These are phyloP conservation scores for Pseudomonodictys pantanalensis DNA, from an alignment of 495 filamentous ascomycete genomes.

Conservation along the genomic window DNA sequence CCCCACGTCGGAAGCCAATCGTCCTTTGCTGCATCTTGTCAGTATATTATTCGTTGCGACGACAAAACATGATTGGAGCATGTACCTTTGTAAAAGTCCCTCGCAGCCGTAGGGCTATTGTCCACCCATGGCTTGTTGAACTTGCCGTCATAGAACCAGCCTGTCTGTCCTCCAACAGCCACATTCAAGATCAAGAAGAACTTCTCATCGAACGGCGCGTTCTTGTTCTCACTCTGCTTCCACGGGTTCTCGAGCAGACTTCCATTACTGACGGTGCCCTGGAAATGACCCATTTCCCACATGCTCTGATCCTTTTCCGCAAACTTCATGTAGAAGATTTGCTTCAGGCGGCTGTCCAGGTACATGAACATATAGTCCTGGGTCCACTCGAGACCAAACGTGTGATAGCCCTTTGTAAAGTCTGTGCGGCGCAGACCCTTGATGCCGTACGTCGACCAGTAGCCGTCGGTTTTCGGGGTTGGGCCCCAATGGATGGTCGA, in stretches of 20 bases:
- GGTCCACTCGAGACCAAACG: conserved; percentile 31
- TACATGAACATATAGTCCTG: conserved; percentile 31
- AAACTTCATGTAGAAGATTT: conserved; percentile 30
- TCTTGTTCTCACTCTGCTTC: conserved; percentile 12
- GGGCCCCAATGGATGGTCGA: conserved; percentile 31
- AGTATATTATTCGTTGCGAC: background rate
- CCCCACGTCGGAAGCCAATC: conserved; percentile 23
- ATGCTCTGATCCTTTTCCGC: conserved; percentile 2
- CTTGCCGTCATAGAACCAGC: conserved; percentile 23
- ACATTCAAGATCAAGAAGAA: conserved; percentile 32
- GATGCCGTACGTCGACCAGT: conserved; percentile 12
- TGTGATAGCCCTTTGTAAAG: conserved; percentile 23
- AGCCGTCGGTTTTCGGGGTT: conserved; percentile 13
- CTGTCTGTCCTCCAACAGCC: conserved; percentile 25
- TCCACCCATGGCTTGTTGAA: conserved; percentile 22
- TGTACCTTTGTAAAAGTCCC: conserved; percentile 10
- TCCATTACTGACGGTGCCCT: conserved; percentile 1
- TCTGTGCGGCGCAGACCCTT: conserved; percentile 10
- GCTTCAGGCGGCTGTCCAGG: conserved; percentile 26
- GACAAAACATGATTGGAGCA: background rate
- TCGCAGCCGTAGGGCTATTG: background rate
- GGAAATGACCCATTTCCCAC: conserved; percentile 26
- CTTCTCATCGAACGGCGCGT: conserved; percentile 27
- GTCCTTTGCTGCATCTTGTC: background rate
- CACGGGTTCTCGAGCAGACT: conserved; percentile 26